phyloP scores from a whole-genome alignment of 805 yeast genomes.

The Monosporozyma siamensis region DNA sequence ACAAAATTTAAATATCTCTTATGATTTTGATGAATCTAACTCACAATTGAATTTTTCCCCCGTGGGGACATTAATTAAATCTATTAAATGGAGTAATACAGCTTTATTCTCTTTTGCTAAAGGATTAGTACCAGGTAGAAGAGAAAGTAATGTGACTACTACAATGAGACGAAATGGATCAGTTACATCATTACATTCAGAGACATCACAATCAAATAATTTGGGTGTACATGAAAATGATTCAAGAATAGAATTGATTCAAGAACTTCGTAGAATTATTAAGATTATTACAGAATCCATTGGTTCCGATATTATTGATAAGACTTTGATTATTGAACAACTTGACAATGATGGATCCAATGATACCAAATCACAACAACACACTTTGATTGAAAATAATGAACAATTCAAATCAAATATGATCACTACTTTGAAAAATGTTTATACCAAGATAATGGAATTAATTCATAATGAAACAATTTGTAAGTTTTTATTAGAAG shows the following conservation, averaged over 20 bases:
- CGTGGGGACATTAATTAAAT: conserved; percentile 42
- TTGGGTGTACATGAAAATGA: conserved; percentile 40
- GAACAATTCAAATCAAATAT: conserved; percentile 41
- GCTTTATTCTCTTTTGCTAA: conserved; percentile 9
- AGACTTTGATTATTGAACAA: background rate
- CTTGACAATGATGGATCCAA: background rate
- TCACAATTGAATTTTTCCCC: conserved; percentile 66
- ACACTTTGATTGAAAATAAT: conserved; percentile 18
- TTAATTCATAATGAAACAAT: conserved; percentile 51
- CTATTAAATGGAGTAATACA: conserved; percentile 24
- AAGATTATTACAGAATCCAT: conserved; percentile 58
- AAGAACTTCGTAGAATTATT: conserved; percentile 61
- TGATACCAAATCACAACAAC: conserved; percentile 21
- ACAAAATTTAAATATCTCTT: conserved; percentile 70
- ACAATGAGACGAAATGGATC: background rate
- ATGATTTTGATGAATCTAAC: conserved; percentile 58
- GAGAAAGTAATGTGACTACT: background rate
- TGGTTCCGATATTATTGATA: conserved; percentile 35
- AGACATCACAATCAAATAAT: background rate
- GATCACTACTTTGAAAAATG: conserved; percentile 45
- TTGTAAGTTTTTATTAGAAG: conserved; percentile 46
- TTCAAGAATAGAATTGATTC: conserved; percentile 61
- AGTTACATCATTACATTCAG: background rate
- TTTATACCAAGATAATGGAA: conserved; percentile 41
- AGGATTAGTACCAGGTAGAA: conserved; percentile 7